These are phyloP conservation scores for Macadamia integrifolia DNA, from an alignment of 164 flowering plant species.

Conservation along the genomic window DNA sequence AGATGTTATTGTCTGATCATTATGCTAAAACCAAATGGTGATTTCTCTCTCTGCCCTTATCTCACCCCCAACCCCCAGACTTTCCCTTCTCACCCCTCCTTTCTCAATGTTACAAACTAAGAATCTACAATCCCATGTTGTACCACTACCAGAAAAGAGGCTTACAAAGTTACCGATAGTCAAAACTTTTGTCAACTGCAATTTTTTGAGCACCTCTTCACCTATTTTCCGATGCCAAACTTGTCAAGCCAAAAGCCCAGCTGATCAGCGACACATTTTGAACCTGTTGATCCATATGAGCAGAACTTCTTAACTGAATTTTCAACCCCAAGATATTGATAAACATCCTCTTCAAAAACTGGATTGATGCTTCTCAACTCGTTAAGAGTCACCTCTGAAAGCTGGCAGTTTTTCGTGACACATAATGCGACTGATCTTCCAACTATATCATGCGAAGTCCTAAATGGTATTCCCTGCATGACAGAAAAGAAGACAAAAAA, in stretches of 20 bases:
- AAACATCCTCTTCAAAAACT: constrained; percentile 69
- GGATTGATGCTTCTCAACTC: constrained; percentile 52
- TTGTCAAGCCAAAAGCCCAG: constrained; percentile 59
- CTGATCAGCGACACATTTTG: constrained; percentile 69
- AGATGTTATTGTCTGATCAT: too few species aligned
- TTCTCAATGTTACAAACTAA: too few species aligned
- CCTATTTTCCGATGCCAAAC: constrained; percentile 27
- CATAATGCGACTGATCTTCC: constrained; percentile 84
- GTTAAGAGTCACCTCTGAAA: constrained; percentile 60
- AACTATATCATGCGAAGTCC: constrained; percentile 94
- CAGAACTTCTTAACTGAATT: constrained; percentile 77
- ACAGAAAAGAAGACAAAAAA: background rate
- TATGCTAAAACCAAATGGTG: too few species aligned
- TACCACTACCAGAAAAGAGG: too few species aligned
- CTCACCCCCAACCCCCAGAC: too few species aligned
- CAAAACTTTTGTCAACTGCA: too few species aligned
- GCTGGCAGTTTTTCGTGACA: constrained; percentile 57
- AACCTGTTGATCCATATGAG: constrained; percentile 94
- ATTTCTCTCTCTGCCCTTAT: too few species aligned
- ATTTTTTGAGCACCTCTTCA: too few species aligned
- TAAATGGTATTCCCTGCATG: constrained; percentile 84
- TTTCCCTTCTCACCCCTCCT: too few species aligned
- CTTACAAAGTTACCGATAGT: too few species aligned
- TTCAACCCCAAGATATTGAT: constrained; percentile 80
- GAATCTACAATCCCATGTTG: too few species aligned